Evolutionary conservation across 176 grass and related monocot genomes (phyloP), one percentile per base, ranked within the genome.

Genomic region (Musa schizocarpa): DNA sequence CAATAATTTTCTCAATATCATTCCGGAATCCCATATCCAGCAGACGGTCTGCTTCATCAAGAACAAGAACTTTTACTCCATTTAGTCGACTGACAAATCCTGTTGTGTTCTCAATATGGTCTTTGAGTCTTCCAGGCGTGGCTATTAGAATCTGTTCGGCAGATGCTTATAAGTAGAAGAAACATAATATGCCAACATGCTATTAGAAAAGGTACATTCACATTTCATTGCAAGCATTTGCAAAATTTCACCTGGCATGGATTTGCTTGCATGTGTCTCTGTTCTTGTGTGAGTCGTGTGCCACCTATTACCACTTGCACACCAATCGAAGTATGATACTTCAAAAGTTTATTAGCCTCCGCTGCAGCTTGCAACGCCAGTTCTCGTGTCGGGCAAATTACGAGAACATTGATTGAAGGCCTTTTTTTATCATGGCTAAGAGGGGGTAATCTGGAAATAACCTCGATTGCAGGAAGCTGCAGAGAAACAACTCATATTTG

Each of bases 61-160:
- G 89, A 82, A 98, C 87, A 84, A 98, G 82, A 17, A 93, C 80
- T 81, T 91, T 98, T 20, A 98, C 86, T 61, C 90, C 95, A 81
- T 83, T 87, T 69, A 98, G 82, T 76, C 90, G 84, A 75, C 86
- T 88, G 59, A 84, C 86, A 83, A 98, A 98, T 63, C 90, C 95
- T 73, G 95, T 84, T 56, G 95, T 98, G 82, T 98, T 98, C 77
- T 98, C 95, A 81, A 93, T 91, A 75, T 98, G 95, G 84, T 98
- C 95, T 85, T 63, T 91, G 69, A 98, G 86, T 65, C 95, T 89
- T 76, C 95, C 95, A 0, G 95, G 95, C 50, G 95, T 98, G 58
- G 90, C 95, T 72, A 98, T 84, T 52, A 98, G 50, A 87, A 98
- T 91, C 95, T 98, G 79, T 50, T 83, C 16, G 64, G 13, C 53